Evolutionary conservation across 1,284 basidiomycete species (phyloP).

Genomic region (Tremellales sp.): DNA sequence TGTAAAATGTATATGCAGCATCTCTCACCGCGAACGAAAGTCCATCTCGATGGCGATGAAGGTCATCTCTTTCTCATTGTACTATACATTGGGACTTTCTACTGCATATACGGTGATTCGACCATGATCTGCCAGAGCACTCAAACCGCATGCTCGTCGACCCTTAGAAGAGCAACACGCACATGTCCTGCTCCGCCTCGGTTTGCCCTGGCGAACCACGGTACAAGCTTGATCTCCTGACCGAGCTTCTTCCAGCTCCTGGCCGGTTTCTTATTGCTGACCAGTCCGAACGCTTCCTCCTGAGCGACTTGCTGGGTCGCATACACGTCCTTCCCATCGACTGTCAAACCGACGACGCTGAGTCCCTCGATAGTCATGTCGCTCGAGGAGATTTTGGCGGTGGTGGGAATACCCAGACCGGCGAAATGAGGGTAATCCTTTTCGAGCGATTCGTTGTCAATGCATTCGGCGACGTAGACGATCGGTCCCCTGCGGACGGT

Average conservation of each 20-base stretch:
- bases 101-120: no score
- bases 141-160: conserved; percentile 6
- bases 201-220: conserved; percentile 20
- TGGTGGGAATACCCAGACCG: conserved; percentile 8
- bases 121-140: neutral
- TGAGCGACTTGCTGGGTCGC: neutral
- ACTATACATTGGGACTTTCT: no score
- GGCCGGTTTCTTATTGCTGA: conserved; percentile 1
- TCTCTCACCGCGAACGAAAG: neutral
- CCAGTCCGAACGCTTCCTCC: conserved; percentile 1
- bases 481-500: conserved; percentile 23
- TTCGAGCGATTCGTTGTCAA: conserved; percentile 20
- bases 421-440: conserved; percentile 17
- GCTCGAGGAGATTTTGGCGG: conserved; percentile 6
- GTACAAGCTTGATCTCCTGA: conserved; percentile 13
- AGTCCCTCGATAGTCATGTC: conserved; percentile 11
- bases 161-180: conserved; percentile 23
- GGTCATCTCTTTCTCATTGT: neutral
- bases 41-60: neutral
- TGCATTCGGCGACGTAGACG: conserved; percentile 16
- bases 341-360: conserved; percentile 7
- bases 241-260: conserved; percentile 12
- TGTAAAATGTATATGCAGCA: no score
- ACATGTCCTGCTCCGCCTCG: conserved; percentile 18
- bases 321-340: conserved; percentile 1